These are phyloP conservation scores for Sphagnum magellanicum DNA, from an alignment of 228 moss, liverwort and hornwort species.

Conservation along the genomic window DNA sequence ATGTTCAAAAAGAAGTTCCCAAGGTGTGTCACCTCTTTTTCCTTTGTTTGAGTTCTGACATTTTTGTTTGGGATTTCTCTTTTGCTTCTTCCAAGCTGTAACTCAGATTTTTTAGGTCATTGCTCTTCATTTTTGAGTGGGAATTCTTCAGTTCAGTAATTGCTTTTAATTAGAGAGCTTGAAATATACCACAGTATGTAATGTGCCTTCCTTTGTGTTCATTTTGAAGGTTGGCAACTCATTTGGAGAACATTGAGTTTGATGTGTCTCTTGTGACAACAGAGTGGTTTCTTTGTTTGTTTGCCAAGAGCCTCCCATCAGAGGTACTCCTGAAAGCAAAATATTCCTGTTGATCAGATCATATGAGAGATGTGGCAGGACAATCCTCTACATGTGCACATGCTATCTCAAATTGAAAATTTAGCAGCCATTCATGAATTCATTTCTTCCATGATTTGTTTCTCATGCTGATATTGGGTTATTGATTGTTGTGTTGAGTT, in stretches of 20 bases:
- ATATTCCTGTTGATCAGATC: background rate
- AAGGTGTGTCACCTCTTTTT: constrained; percentile 22
- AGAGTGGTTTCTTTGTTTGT: constrained; percentile 94
- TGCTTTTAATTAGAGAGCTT: too few relatives aligned
- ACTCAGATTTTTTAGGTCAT: too few relatives aligned
- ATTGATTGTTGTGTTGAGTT: too few relatives aligned
- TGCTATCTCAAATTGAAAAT: too few relatives aligned
- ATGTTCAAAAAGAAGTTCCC: constrained; percentile 85
- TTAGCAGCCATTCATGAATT: too few relatives aligned
- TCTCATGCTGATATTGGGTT: too few relatives aligned
- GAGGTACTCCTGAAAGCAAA: constrained; percentile 38
- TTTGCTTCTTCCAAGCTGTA: background rate
- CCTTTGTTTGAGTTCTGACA: background rate
- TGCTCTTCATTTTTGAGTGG: too few relatives aligned
- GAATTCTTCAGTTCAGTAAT: too few relatives aligned
- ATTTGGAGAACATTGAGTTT: constrained; percentile 84
- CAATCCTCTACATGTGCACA: too few relatives aligned
- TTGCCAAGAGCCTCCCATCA: constrained; percentile 89
- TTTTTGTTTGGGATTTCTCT: background rate
- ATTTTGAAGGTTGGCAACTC: constrained; percentile 60
- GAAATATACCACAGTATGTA: too few relatives aligned
- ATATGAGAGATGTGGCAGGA: background rate
- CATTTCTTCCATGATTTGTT: too few relatives aligned
- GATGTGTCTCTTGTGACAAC: constrained; percentile 88
- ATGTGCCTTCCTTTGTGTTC: background rate